Base-by-base conservation (phyloP, 768 basidiomycete genomes). In the Boletus fagicola region DNA sequence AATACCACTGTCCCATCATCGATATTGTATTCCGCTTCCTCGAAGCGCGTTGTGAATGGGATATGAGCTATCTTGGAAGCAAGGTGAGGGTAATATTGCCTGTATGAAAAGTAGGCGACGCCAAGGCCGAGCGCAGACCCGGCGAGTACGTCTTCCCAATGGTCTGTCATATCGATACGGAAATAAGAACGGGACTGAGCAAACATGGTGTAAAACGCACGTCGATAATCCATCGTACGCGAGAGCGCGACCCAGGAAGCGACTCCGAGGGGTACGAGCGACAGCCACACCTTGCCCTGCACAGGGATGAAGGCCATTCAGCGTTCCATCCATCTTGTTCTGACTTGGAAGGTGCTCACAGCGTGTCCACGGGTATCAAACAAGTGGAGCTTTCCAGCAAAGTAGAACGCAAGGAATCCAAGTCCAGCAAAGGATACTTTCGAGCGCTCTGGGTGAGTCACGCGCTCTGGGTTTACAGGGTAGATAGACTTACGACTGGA, bases 141-240 rank as follows among this genome's bases (percentile, higher is more conserved):
- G 1, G 86, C 80, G 6, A 93, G 67, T 36, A 96, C 90, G 65
- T 98, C 96, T 2, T 92, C 84, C 90, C 92, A 94, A 68, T 96
- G 94, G 70, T 96, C 90, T 92, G 56, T 39, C 60, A 47, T 4
- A n/a, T 40, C 26, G 45, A 56, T 3, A 42, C 13, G 20, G 28
- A 38, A 48, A 47, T 44, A 13, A 55, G 45, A 22, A 51, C 2
- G 60, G 11, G n/a, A 3, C 4, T 13, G n/a, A 31, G 15, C 18
- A 5, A 36, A 45, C 5, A 16, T 4, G 31, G 18, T 8, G 30
- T 40, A n/a, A 9, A 22, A 80, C 85, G 57, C 67, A 91, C 89
- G 92, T 60, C 94, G 82, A 63, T 89, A 88, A 71, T 96, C 94
- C 89, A 95, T 94, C 0, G 91, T 94, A n/a, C 94, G 84, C 5